Evolutionary conservation across 495 filamentous ascomycete genomes (phyloP).

Genomic region (Aspergillus leporis): DNA sequence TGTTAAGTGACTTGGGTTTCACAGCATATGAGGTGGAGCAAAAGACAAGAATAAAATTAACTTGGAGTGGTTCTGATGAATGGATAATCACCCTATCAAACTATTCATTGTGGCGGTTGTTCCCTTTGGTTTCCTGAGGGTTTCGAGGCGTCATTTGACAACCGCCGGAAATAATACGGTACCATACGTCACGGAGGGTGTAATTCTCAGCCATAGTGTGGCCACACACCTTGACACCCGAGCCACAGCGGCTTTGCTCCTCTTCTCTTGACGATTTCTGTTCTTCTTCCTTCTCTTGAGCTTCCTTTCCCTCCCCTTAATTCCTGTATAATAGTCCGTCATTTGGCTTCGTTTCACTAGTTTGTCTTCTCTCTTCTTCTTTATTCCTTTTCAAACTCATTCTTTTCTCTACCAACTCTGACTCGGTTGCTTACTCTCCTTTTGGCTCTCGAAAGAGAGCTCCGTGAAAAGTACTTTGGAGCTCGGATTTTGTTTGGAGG

Average conservation of each 20-base stretch:
- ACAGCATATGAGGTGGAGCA: background rate
- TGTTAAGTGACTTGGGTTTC: slow-evolving; percentile 3
- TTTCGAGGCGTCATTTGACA: background rate
- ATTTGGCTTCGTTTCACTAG: slow-evolving; percentile 15
- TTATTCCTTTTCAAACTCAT: slow-evolving; percentile 12
- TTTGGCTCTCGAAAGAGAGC: slow-evolving; percentile 44
- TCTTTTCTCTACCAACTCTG: slow-evolving; percentile 12
- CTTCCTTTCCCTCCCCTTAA: slow-evolving; percentile 22
- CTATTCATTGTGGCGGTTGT: background rate
- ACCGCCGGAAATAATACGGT: background rate
- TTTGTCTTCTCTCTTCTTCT: slow-evolving; percentile 15
- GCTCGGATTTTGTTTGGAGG: slow-evolving; percentile 35
- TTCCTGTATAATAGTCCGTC: slow-evolving; percentile 30
- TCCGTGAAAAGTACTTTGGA: slow-evolving; percentile 22
- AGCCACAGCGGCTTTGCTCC: slow-evolving; percentile 1
- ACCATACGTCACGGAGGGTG: background rate
- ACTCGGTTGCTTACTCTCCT: slow-evolving; percentile 16
- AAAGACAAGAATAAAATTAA: background rate
- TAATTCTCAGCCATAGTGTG: slow-evolving; percentile 13
- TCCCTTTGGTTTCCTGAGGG: background rate
- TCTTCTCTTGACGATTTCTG: slow-evolving; percentile 11
- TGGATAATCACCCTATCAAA: background rate
- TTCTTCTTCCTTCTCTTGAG: slow-evolving; percentile 26
- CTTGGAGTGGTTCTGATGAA: background rate
- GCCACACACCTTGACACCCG: slow-evolving; percentile 11